Conservation (phyloP, 2,329 filamentous ascomycete genomes). For the Escovopsis sp. region DNA sequence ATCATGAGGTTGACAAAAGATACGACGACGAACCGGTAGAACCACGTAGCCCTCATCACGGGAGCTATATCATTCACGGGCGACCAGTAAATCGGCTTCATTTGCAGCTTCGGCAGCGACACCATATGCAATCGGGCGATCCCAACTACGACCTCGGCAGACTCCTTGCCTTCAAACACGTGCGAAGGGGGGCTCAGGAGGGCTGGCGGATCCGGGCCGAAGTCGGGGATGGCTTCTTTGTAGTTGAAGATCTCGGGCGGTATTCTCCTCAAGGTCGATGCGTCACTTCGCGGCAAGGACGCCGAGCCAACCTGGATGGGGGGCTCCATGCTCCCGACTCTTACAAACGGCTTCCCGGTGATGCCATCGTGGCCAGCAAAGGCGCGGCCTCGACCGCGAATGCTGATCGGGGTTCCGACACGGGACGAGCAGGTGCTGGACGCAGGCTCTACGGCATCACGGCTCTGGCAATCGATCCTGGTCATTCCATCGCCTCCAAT, state of each 20-base stretch:
- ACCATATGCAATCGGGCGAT: slow-evolving; percentile 84
- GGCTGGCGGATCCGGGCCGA: slow-evolving; percentile 4
- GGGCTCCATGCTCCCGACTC: slow-evolving; percentile 24
- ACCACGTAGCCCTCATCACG: slow-evolving; percentile 85
- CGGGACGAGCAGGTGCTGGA: slow-evolving; percentile 8
- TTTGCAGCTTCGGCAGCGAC: slow-evolving; percentile 62
- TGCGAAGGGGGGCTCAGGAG: slow-evolving; percentile 1
- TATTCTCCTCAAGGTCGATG: neutral
- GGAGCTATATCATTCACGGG: slow-evolving; percentile 77
- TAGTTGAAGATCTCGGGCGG: neutral
- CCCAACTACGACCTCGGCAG: slow-evolving; percentile 61
- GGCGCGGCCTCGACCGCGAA: slow-evolving; percentile 9
- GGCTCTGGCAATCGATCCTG: slow-evolving; percentile 5
- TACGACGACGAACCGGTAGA: slow-evolving; percentile 48
- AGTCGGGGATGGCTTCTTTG: slow-evolving; percentile 3
- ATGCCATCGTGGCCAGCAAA: slow-evolving; percentile 31
- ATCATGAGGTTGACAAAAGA: neutral
- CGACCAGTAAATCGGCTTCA: slow-evolving; percentile 98
- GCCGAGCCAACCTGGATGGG: slow-evolving; percentile 5
- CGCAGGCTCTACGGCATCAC: slow-evolving; percentile 10
- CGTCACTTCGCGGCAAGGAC: slow-evolving; percentile 2
- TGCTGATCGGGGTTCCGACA: slow-evolving; percentile 11
- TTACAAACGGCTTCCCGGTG: slow-evolving; percentile 37
- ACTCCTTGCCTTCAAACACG: slow-evolving; percentile 11
- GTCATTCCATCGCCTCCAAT: neutral